Base-by-base conservation (phyloP, 768 basidiomycete genomes). In the Naganishia kalamii region DNA sequence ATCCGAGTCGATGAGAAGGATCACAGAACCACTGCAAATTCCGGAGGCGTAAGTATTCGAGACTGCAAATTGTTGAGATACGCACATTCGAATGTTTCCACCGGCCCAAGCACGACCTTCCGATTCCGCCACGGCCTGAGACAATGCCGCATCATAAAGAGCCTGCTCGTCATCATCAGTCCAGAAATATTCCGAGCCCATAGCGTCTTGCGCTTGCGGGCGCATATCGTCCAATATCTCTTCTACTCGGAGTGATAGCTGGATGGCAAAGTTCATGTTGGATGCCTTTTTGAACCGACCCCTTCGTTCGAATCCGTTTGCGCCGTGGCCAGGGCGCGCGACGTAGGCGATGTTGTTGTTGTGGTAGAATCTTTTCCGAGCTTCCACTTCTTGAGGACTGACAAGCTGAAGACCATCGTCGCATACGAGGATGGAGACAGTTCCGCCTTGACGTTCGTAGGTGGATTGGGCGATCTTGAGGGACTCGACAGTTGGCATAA, bases 241-340 rank as follows among this genome's bases (percentile, higher is more conserved):
- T 72, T 85, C 84, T 68, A 84, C 75, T 60, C 85, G 83, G 29
- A 90, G 80, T 4, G 86, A 86, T 6, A 90, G 81, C 71, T 85
- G 79, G n/a, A 83, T 80, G 0, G 83, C 89, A 71, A 87, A 91
- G 74, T 92, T 93, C 87, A 93, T 86, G 78, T 94, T 94, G n/a
- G 86, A 87, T 0, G 90, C 90, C 79, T 94, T 94, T 81, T 94
- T 94, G 83, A 94, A 94, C 25, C 89, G 84, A 46, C 90, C 90
- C 30, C 88, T 87, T 50, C 90, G 87, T 67, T 87, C 83, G 81
- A 84, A 89, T 0, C 87, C 88, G 73, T 85, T 85, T 8, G 17
- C 37, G 41, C 83, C 83, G 75, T 90, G 89, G 62, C 82, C 81
- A 1, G 89, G 89, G 43, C 90, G 85, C 25, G 90, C 88, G 66